A percentile compares a stretch with the other conserved stretches of the same genome.
These are phyloP conservation scores for Raddia guianensis DNA, from an alignment of 176 grass and related monocot genomes.

Conservation along the genomic window DNA sequence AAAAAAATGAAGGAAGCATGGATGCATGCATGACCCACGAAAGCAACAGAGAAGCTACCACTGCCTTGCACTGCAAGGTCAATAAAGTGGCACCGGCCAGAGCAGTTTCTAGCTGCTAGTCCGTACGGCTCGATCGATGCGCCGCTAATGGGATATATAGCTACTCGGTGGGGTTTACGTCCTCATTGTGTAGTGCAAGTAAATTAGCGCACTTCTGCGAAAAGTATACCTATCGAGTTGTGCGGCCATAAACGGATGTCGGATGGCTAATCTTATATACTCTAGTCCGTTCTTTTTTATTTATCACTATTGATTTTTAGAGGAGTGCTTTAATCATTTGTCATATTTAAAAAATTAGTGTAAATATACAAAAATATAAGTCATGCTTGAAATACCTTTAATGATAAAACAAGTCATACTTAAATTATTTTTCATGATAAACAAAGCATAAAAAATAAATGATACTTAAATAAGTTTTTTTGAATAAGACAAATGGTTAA, in stretches of 20 bases:
- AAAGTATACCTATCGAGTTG: not conserved
- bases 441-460: too few relatives aligned
- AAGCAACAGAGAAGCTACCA: slow-evolving; percentile 6
- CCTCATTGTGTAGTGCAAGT: not conserved
- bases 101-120: slow-evolving; percentile 7
- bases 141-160: slow-evolving; percentile 24
- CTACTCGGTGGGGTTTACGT: slow-evolving; percentile 10
- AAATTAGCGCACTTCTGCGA: not conserved
- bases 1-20: too few relatives aligned
- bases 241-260: slow-evolving; percentile 4
- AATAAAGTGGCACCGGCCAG: slow-evolving; percentile 37
- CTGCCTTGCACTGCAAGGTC: slow-evolving; percentile 14
- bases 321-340: too few relatives aligned
- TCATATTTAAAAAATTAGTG: too few relatives aligned
- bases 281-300: too few relatives aligned
- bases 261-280: not conserved
- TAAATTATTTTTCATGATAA: too few relatives aligned
- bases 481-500: too few relatives aligned
- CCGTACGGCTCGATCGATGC: slow-evolving; percentile 11
- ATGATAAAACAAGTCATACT: too few relatives aligned
- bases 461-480: too few relatives aligned
- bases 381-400: too few relatives aligned
- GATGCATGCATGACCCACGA: not conserved
- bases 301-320: too few relatives aligned
- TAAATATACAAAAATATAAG: too few relatives aligned